Evolutionary conservation across 257 asterid species (phyloP), one percentile per base, ranked within the genome.

Genomic region (Nicotiana tomentosiformis): DNA sequence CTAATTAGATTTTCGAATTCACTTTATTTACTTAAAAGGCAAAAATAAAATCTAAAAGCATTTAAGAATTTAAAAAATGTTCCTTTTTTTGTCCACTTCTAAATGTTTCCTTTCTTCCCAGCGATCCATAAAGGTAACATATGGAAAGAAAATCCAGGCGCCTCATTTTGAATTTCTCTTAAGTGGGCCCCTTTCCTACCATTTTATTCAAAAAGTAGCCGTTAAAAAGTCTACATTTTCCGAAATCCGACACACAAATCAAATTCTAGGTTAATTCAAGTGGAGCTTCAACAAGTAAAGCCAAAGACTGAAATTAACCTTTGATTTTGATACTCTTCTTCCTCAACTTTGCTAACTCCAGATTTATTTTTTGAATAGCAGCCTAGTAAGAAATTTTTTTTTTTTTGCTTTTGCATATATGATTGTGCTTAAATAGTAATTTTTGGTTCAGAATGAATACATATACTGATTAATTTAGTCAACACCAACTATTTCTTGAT

Each of bases 141-240:
- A 49, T n/a, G 37, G 10, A 84, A 35, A 16, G 9, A 0, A 55
- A 4, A 43, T 8, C 10, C n/a, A 62, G 60, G 82, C 76, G 66
- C 86, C 68, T 80, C 56, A 61, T 67, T 82, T 85, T 85, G 74
- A 82, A 82, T 82, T 79, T 60, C 53, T 16, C 11, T 35, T 4
- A 29, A 16, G 49, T 23, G 58, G 85, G 82, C 7, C 53, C 77
- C 64, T 12, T 35, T 10, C 57, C 4, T 18, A 30, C 77, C 35
- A 56, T 72, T 43, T 61, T 51, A 29, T 35, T 51, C 23, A 81
- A 33, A 66, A 81, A 30, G 53, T 65, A 81, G 77, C 65, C 67
- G 78, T 81, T 53, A 67, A 15, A 29, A 61, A 37, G 9, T 37
- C 10, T 49, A 49, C 80, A 76, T 7, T 51, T 76, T 4, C 14